Conservation (phyloP, 441 rosid species). For the Corymbia citriodora region DNA sequence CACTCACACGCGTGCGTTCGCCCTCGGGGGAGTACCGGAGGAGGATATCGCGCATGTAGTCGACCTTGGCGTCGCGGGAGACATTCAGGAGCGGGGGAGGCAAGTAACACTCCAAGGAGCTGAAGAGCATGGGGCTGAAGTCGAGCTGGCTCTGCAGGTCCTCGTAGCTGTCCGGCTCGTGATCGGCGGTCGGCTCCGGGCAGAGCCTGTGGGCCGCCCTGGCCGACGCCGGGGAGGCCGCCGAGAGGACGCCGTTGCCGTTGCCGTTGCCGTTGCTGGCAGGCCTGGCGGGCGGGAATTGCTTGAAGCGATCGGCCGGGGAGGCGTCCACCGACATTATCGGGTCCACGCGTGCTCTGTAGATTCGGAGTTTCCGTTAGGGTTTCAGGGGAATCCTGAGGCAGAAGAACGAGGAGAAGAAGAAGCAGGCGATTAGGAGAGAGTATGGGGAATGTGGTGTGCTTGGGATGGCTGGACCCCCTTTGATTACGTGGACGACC, state of each 20-base stretch:
- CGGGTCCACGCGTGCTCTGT: neutral
- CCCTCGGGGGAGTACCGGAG: constrained; percentile 52
- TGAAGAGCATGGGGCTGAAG: constrained; percentile 50
- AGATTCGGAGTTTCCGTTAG: neutral
- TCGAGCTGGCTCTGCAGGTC: constrained; percentile 43
- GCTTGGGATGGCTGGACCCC: neutral
- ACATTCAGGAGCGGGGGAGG: constrained; percentile 39
- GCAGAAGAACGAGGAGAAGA: constrained; percentile 8
- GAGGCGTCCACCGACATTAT: constrained; percentile 40
- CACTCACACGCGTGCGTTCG: constrained; percentile 49
- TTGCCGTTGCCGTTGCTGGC: constrained; percentile 25
- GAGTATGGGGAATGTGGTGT: neutral
- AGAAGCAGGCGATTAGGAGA: constrained; percentile 7
- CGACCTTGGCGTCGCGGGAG: constrained; percentile 38
- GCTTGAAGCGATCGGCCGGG: constrained; percentile 6
- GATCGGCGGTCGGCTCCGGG: constrained; percentile 42
- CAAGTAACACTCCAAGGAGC: constrained; percentile 63
- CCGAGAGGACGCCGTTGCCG: constrained; percentile 23
- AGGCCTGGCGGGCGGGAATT: constrained; percentile 8
- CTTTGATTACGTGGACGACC: neutral
- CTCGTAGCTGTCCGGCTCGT: constrained; percentile 56
- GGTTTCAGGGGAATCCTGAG: constrained; percentile 14
- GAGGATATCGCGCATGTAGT: constrained; percentile 51
- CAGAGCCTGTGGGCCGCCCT: constrained; percentile 28
- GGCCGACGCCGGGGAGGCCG: neutral